These are phyloP conservation scores for Yueomyces sp. DNA, from an alignment of 1,139 yeast species.

Conservation along the genomic window DNA sequence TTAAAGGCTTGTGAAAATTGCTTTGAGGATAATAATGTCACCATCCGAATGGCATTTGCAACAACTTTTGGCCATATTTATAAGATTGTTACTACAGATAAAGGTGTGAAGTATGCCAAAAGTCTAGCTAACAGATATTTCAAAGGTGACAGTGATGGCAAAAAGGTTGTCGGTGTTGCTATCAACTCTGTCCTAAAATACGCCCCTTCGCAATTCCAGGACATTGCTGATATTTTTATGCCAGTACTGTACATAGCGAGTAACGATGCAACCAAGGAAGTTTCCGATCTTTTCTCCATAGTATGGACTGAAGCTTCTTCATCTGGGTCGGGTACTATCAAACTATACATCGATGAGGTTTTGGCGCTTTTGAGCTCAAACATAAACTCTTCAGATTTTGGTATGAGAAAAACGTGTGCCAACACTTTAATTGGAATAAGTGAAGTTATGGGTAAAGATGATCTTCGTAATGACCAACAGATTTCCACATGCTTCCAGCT, in stretches of 20 bases:
- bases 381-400: constrained; percentile 47
- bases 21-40: constrained; percentile 55
- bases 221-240: constrained; percentile 50
- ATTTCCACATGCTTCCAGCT: constrained; percentile 35
- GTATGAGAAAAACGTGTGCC: constrained; percentile 61
- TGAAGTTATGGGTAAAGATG: constrained; percentile 28
- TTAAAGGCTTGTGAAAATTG: constrained; percentile 47
- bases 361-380: constrained; percentile 36
- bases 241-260: constrained; percentile 75
- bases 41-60: constrained; percentile 68
- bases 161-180: constrained; percentile 48
- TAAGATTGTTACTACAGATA: constrained; percentile 45
- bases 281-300: constrained; percentile 38
- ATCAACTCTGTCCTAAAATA: constrained; percentile 58
- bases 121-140: constrained; percentile 48
- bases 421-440: constrained; percentile 55
- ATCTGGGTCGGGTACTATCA: constrained; percentile 59
- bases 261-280: constrained; percentile 44
- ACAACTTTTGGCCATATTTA: constrained; percentile 71
- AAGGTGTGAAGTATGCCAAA: constrained; percentile 42
- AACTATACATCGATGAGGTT: constrained; percentile 64
- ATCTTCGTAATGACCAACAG: constrained; percentile 18
- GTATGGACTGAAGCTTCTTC: constrained; percentile 72
- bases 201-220: constrained; percentile 56
- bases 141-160: constrained; percentile 37